A percentile compares a stretch with the other conserved stretches of the same genome.
Conservation (phyloP, 371 early-diverging fungal genomes). For the Mucor sp. region DNA sequence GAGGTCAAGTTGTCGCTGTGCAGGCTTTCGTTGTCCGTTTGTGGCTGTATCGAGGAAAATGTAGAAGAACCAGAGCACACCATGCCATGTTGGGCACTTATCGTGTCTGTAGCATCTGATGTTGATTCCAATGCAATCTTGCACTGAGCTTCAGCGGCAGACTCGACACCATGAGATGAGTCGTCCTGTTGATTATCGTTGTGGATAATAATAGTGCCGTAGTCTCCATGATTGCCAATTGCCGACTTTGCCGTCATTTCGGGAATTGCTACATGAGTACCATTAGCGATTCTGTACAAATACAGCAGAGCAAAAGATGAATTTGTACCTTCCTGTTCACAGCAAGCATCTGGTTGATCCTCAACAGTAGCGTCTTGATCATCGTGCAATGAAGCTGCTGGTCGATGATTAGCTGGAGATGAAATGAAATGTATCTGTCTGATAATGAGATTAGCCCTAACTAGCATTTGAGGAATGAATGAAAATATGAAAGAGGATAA, state of each 20-base stretch:
- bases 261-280: neutral
- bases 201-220: slow-evolving; percentile 2
- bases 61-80: neutral
- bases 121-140: neutral
- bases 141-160: neutral
- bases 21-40: neutral
- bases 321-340: neutral
- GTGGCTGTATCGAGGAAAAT: neutral
- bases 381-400: neutral
- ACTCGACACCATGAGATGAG: neutral
- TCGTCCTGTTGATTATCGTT: neutral
- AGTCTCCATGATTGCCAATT: neutral
- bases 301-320: neutral
- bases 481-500: neutral
- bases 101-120: neutral
- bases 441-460: neutral
- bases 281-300: neutral
- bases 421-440: neutral
- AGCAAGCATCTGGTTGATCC: neutral
- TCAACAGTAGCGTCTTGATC: neutral
- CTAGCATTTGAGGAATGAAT: neutral
- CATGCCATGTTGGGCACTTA: neutral
- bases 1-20: neutral
- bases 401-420: neutral
- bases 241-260: slow-evolving; percentile 1